These are phyloP conservation scores for Lipomyces spencermartinsiae DNA, from an alignment of 805 yeast species.

Conservation along the genomic window DNA sequence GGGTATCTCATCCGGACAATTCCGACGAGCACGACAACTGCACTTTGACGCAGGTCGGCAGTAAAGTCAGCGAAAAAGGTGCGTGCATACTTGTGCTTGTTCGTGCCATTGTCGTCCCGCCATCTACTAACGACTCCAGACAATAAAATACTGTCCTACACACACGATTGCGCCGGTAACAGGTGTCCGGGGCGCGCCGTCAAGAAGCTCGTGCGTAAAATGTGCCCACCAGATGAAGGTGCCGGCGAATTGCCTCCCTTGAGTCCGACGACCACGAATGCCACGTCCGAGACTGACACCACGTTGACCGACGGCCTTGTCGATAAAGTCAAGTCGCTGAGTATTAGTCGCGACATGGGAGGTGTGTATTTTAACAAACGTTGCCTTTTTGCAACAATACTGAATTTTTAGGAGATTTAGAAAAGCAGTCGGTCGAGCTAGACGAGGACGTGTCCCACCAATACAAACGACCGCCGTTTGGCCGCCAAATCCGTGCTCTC, in stretches of 20 bases:
- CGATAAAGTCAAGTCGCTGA: neutral
- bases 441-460: neutral
- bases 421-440: neutral
- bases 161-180: neutral
- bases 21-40: neutral
- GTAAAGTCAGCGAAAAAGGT: neutral
- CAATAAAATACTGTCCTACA: neutral
- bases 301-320: conserved; percentile 7
- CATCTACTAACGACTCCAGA: neutral
- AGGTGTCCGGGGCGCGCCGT: neutral
- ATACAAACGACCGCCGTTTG: neutral
- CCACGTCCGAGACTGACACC: neutral
- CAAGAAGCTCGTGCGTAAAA: neutral
- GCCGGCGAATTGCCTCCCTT: neutral
- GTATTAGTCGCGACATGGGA: neutral
- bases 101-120: neutral
- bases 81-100: neutral
- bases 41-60: neutral
- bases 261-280: neutral
- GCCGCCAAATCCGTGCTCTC: neutral
- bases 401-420: neutral
- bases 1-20: neutral
- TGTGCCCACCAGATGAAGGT: neutral
- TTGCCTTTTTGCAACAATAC: neutral
- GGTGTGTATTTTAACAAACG: neutral